phyloP scores from a whole-genome alignment of 805 yeast genomes.

The Wickerhamiella occidentalis region DNA sequence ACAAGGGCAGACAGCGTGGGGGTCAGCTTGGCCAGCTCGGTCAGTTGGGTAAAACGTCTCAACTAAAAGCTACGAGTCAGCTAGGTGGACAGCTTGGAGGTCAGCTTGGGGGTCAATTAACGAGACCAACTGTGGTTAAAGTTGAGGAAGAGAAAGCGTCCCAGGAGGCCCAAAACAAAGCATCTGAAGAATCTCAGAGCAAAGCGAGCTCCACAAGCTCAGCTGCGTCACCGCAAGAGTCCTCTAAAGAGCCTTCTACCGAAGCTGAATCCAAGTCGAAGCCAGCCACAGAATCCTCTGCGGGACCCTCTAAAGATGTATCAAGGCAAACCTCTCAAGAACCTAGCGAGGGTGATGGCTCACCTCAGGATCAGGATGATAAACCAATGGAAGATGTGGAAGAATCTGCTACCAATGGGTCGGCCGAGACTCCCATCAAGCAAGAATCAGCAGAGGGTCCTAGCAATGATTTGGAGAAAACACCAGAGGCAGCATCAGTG shows the following conservation, averaged over 20 bases:
- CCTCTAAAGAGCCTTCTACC: neutral
- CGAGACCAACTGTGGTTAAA: neutral
- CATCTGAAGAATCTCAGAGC: no score
- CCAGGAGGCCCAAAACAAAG: no score
- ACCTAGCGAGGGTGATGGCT: neutral
- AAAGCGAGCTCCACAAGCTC: no score
- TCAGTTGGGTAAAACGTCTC: conserved; percentile 10
- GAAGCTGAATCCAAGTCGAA: neutral
- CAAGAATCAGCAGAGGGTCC: neutral
- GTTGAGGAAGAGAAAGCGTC: neutral
- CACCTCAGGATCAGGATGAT: conserved; percentile 2
- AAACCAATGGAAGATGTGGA: conserved; percentile 10
- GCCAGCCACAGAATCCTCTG: neutral
- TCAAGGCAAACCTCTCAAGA: neutral
- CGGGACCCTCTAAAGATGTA: neutral
- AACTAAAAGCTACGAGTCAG: conserved; percentile 1
- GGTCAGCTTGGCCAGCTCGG: neutral
- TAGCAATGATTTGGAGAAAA: neutral
- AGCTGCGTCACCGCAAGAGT: no score
- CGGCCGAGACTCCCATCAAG: neutral
- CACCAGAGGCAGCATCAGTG: neutral
- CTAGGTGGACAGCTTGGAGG: conserved; percentile 6
- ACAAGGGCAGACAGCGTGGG: neutral
- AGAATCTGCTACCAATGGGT: conserved; percentile 1
- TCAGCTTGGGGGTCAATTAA: conserved; percentile 24